Conservation (phyloP, 2,329 filamentous ascomycete genomes). For the Sporothrix luriei region DNA sequence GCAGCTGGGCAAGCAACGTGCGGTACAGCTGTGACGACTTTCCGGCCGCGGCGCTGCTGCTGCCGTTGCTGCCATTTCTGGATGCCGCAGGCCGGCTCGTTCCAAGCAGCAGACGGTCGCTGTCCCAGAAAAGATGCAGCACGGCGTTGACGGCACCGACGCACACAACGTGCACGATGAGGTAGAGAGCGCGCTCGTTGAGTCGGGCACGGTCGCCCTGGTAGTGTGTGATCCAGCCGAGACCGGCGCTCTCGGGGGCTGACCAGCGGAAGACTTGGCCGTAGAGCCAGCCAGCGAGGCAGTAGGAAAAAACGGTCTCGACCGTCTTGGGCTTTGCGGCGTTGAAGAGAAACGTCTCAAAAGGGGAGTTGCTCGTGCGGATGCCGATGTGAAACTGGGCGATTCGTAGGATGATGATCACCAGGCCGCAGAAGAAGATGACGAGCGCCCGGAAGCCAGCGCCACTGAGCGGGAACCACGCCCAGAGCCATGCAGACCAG, state of each 20-base stretch:
- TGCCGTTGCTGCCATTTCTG: too few relatives aligned
- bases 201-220: slow-evolving; percentile 72
- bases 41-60: neutral
- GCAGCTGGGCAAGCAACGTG: slow-evolving; percentile 46
- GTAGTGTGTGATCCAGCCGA: slow-evolving; percentile 73
- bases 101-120: slow-evolving; percentile 65
- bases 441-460: slow-evolving; percentile 73
- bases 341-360: slow-evolving; percentile 64
- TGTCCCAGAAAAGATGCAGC: slow-evolving; percentile 71
- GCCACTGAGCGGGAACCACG: slow-evolving; percentile 79
- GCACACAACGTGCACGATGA: slow-evolving; percentile 69
- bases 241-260: slow-evolving; percentile 58
- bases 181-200: slow-evolving; percentile 84
- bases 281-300: slow-evolving; percentile 76
- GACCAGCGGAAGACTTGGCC: slow-evolving; percentile 80
- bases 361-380: slow-evolving; percentile 69
- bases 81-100: slow-evolving; percentile 39
- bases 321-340: slow-evolving; percentile 62
- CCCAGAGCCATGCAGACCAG: slow-evolving; percentile 75
- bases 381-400: slow-evolving; percentile 76
- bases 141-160: slow-evolving; percentile 71
- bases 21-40: slow-evolving; percentile 32
- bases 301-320: slow-evolving; percentile 75
- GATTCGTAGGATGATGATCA: slow-evolving; percentile 82
- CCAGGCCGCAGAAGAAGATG: slow-evolving; percentile 74